A percentile compares a stretch with the other conserved stretches of the same genome.
These are phyloP conservation scores for Heterobasidion annosum DNA, from an alignment of 1,284 basidiomycete genomes.

Conservation along the genomic window DNA sequence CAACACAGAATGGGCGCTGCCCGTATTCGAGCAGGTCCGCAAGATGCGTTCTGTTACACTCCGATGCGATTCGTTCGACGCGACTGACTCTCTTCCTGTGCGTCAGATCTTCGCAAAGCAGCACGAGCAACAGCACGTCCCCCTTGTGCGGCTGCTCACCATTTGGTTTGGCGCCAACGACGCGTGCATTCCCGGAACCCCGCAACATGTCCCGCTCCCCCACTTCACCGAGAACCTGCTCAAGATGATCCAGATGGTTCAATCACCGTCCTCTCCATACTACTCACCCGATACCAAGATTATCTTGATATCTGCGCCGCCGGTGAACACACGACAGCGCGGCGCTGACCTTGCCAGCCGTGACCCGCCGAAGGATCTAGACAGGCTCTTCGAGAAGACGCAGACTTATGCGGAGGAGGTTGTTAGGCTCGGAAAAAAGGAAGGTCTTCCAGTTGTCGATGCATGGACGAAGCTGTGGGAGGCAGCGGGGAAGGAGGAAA, in stretches of 20 bases:
- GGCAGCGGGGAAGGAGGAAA: slow-evolving; percentile 50
- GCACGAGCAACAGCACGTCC: slow-evolving; percentile 36
- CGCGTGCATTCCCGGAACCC: slow-evolving; percentile 46
- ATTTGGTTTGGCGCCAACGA: slow-evolving; percentile 93
- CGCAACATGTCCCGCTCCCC: slow-evolving; percentile 65
- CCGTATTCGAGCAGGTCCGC: slow-evolving; percentile 64
- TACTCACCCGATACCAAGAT: slow-evolving; percentile 72
- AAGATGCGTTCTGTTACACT: no score
- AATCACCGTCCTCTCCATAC: slow-evolving; percentile 49
- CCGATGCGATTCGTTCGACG: no score
- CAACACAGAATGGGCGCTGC: slow-evolving; percentile 77
- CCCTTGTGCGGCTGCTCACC: slow-evolving; percentile 63
- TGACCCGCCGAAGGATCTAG: slow-evolving; percentile 34
- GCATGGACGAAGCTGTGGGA: slow-evolving; percentile 63
- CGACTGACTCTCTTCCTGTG: not conserved
- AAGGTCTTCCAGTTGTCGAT: slow-evolving; percentile 56
- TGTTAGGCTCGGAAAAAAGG: slow-evolving; percentile 43
- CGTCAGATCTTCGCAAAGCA: slow-evolving; percentile 46
- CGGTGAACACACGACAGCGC: slow-evolving; percentile 59
- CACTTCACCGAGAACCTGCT: slow-evolving; percentile 61
- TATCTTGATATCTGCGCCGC: slow-evolving; percentile 79
- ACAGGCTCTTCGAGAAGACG: slow-evolving; percentile 56
- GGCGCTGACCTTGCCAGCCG: slow-evolving; percentile 35
- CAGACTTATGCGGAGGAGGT: slow-evolving; percentile 65
- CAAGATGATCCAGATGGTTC: slow-evolving; percentile 54